Evolutionary conservation across 2,329 filamentous ascomycete genomes (phyloP), one percentile per base, ranked within the genome.

Genomic region (Penicillium sp.): DNA sequence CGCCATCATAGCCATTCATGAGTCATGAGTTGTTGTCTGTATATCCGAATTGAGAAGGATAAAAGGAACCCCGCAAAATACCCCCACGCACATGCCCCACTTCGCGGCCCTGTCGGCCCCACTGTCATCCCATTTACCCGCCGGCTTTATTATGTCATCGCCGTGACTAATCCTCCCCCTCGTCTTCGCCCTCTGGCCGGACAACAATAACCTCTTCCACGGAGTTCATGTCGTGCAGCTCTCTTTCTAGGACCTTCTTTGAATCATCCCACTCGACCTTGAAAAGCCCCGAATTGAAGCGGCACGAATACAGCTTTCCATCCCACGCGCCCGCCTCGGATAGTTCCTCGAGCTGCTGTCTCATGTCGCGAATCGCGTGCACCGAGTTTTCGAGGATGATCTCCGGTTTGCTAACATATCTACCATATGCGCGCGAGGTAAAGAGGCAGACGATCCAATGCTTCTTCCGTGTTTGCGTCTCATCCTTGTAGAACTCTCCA

Each of bases 371-470:
- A 59, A 86, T 69, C 1, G 83, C 80, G 3, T 68, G 64, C 16
- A 62, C 65, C 0, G 83, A 85, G 26, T 79, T 78, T 3, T 62
- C 62, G 11, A 85, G 52, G 38, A 86, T 83, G 14, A 66, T 62
- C 0, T 68, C 64, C 1, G 71, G 70, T 0, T 70, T 58, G 56
- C 66, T 69, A 28, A 67, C 63, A 24, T 73, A 77, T 5, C 59
- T 65, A 43, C 83, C 83, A 57, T 76, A 81, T 2, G 69, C 68
- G 2, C 68, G 64, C 2, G 80, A 83, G 0, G 83, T 86, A 60
- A 85, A 85, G 0, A 86, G 66, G 60, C 83, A 86, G 0, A 80
- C 78, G 24, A 86, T 76, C 76, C 80, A 86, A 55, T 83, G 80
- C 12, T 68, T 66, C 21, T 68, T 66, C 23, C 66, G 71, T 12